Evolutionary conservation across 768 basidiomycete species (phyloP).

Genomic region (Suillus sp.): DNA sequence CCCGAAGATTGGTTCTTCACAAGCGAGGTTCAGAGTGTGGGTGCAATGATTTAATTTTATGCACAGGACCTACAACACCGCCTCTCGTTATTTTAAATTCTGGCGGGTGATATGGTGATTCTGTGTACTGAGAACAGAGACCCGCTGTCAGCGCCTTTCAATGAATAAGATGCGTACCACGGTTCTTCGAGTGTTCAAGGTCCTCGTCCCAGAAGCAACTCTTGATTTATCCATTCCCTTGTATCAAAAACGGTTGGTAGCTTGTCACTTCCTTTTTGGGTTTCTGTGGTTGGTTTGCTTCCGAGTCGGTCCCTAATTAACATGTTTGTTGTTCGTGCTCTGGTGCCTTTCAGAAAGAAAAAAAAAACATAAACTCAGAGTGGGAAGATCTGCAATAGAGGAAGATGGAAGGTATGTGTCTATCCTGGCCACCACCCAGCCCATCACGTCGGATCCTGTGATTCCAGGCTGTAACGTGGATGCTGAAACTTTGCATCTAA

Average conservation of each 20-base stretch:
- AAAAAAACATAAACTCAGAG: too few relatives aligned
- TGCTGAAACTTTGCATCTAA: neutral
- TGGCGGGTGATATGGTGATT: neutral
- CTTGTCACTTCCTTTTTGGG: conserved; percentile 19
- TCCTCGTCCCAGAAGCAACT: conserved; percentile 6
- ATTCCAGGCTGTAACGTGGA: neutral
- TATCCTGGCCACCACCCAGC: neutral
- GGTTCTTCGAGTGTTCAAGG: conserved; percentile 12
- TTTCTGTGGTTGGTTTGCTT: conserved; percentile 10
- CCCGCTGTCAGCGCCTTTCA: neutral
- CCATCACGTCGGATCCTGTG: neutral
- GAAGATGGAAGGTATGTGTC: neutral
- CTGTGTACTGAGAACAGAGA: neutral
- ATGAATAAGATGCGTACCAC: neutral
- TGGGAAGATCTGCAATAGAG: neutral
- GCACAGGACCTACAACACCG: conserved; percentile 19
- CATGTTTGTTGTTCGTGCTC: neutral
- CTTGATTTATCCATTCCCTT: conserved; percentile 22
- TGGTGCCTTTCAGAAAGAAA: neutral
- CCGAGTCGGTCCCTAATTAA: neutral
- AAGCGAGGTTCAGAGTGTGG: conserved; percentile 13
- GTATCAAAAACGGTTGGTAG: conserved; percentile 14
- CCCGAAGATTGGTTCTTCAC: conserved; percentile 5
- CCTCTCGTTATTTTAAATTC: neutral
- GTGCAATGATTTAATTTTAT: neutral